These are phyloP conservation scores for Agaricales sp. DNA, from an alignment of 1,284 basidiomycete genomes.

Conservation along the genomic window DNA sequence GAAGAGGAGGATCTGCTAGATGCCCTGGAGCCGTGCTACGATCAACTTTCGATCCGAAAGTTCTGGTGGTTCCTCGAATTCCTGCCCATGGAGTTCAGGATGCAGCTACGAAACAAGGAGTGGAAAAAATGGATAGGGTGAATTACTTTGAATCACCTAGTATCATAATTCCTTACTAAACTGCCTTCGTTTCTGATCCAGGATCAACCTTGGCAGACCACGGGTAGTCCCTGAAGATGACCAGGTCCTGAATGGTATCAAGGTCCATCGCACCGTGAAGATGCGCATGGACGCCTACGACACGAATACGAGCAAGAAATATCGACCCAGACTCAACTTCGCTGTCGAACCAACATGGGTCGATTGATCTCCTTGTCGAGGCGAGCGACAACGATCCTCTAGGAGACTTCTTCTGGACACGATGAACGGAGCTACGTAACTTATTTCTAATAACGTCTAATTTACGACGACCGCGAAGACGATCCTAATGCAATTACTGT, in stretches of 20 bases:
- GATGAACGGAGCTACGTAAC: no score
- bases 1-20: slow-evolving; percentile 41
- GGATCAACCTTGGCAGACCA: not conserved
- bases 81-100: slow-evolving; percentile 27
- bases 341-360: slow-evolving; percentile 29
- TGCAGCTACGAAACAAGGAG: slow-evolving; percentile 19
- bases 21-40: slow-evolving; percentile 27
- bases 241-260: slow-evolving; percentile 20
- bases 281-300: slow-evolving; percentile 35
- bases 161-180: no score
- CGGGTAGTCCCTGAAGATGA: not conserved
- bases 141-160: not conserved
- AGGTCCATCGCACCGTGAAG: slow-evolving; percentile 43
- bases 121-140: not conserved
- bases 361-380: no score
- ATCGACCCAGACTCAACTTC: slow-evolving; percentile 32
- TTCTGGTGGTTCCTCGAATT: slow-evolving; percentile 42
- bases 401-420: no score
- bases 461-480: no score
- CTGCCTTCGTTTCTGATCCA: not conserved
- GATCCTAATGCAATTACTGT: no score
- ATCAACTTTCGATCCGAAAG: slow-evolving; percentile 28
- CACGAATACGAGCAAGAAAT: slow-evolving; percentile 14
- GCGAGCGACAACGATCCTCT: no score
- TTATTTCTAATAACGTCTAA: no score